Percentiles rank a stretch among this genome's conserved stretches.
These are phyloP conservation scores for Cucurbita argyrosperma DNA, from an alignment of 306 rosid genomes.

Conservation along the genomic window DNA sequence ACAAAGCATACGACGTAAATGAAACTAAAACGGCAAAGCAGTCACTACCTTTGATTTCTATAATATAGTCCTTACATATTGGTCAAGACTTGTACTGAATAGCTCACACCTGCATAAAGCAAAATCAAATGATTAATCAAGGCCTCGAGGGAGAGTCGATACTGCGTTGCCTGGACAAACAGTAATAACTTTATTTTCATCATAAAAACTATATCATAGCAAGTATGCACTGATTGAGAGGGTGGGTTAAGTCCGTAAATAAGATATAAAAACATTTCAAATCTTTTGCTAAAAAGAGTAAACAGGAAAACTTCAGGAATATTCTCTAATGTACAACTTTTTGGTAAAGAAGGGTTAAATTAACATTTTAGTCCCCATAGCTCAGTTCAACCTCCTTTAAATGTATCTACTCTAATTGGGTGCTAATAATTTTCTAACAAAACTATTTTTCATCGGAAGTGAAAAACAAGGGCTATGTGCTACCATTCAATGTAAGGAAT, in stretches of 20 bases:
- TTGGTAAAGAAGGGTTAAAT: background rate
- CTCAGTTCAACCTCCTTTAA: background rate
- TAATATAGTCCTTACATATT: constrained; percentile 72
- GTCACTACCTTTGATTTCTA: constrained; percentile 20
- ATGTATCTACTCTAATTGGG: background rate
- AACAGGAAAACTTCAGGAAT: background rate
- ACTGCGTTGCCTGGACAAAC: background rate
- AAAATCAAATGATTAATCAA: background rate
- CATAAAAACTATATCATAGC: background rate
- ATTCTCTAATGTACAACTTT: background rate
- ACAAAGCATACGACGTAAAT: background rate
- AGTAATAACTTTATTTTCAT: background rate
- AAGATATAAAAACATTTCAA: background rate
- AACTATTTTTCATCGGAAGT: background rate
- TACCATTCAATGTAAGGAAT: background rate
- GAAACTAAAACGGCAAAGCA: background rate
- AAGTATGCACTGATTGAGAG: background rate
- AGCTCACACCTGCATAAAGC: constrained; percentile 54
- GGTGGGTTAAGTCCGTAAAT: background rate
- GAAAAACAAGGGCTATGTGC: background rate
- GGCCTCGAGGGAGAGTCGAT: background rate
- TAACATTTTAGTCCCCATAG: background rate
- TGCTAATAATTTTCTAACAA: background rate
- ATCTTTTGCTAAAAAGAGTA: background rate
- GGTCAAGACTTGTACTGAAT: constrained; percentile 80